Evolutionary conservation across 2,329 filamentous ascomycete genomes (phyloP).

Genomic region (Thyridium curvatum): DNA sequence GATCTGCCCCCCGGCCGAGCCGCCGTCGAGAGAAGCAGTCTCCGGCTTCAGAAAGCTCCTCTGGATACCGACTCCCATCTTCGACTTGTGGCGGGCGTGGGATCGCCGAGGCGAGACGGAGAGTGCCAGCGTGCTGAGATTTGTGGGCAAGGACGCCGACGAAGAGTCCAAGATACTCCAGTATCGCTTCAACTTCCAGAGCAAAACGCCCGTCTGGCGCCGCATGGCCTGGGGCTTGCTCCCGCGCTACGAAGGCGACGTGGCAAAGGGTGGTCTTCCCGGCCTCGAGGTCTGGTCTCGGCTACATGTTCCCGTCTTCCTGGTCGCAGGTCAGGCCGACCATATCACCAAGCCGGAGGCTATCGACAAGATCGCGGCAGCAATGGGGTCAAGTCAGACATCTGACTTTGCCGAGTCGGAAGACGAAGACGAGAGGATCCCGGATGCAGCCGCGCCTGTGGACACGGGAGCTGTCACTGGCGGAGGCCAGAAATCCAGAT

Average conservation of each 20-base stretch:
- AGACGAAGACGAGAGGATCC: conserved; percentile 28
- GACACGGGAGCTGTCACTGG: conserved; percentile 21
- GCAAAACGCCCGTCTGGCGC: conserved; percentile 73
- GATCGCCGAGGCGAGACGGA: conserved; percentile 73
- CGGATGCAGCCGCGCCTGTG: conserved; percentile 42
- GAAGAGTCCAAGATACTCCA: conserved; percentile 61
- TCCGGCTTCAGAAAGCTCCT: conserved; percentile 50
- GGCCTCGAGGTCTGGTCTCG: conserved; percentile 65
- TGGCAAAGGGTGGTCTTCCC: conserved; percentile 58
- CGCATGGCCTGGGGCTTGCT: conserved; percentile 72
- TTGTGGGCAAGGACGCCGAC: conserved; percentile 64
- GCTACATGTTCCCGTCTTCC: conserved; percentile 66
- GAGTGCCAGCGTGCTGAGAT: conserved; percentile 73
- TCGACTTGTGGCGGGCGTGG: conserved; percentile 70
- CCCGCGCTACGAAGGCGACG: conserved; percentile 49
- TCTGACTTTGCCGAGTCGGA: conserved; percentile 6
- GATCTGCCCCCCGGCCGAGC: conserved; percentile 70
- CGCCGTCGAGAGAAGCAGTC: conserved; percentile 48
- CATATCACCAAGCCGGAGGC: conserved; percentile 67
- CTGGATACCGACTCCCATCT: conserved; percentile 63
- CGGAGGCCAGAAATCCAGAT: conserved; percentile 16
- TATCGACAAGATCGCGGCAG: conserved; percentile 56
- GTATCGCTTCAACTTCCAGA: conserved; percentile 74
- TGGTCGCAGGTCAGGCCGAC: conserved; percentile 75
- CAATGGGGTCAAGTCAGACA: conserved; percentile 22